These are phyloP conservation scores for Coniochaeta pulveracea DNA, from an alignment of 2,329 filamentous ascomycete genomes.

Conservation along the genomic window DNA sequence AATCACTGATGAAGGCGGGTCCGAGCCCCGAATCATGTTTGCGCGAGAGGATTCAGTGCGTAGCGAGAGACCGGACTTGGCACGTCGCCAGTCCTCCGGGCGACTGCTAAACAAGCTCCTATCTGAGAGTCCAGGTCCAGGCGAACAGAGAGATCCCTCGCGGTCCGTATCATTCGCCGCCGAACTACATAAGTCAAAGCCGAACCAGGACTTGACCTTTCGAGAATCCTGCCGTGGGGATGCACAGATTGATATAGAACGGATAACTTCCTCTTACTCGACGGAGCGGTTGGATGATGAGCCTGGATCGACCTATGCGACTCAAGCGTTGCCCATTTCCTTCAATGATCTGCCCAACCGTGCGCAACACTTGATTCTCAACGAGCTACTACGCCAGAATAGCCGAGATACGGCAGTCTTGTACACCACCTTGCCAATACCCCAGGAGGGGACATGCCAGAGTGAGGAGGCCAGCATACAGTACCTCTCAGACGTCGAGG, in stretches of 20 bases:
- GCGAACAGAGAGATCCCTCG: background rate
- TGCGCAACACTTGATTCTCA: constrained; percentile 77
- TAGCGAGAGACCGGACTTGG: constrained; percentile 25
- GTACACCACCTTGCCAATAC: constrained; percentile 75
- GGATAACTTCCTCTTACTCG: constrained; percentile 29
- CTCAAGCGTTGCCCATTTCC: constrained; percentile 56
- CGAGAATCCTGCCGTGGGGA: constrained; percentile 16
- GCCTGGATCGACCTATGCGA: constrained; percentile 36
- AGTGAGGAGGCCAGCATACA: constrained; percentile 59
- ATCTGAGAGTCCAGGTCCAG: constrained; percentile 31
- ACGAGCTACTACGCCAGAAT: constrained; percentile 65
- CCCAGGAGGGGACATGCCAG: constrained; percentile 61
- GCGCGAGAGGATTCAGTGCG: constrained; percentile 31
- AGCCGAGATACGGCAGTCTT: constrained; percentile 64
- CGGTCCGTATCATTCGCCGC: constrained; percentile 58
- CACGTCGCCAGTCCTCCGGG: constrained; percentile 36
- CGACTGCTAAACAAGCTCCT: constrained; percentile 53
- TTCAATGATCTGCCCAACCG: constrained; percentile 82
- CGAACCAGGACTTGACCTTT: constrained; percentile 34
- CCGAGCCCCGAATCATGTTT: constrained; percentile 67
- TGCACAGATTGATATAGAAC: constrained; percentile 29
- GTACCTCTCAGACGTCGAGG: constrained; percentile 69
- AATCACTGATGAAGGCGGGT: constrained; percentile 51
- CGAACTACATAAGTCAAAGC: constrained; percentile 24
- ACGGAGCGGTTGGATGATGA: constrained; percentile 11